These are phyloP conservation scores for Claviceps quebecensis DNA, from an alignment of 2,329 filamentous ascomycete species.

Conservation along the genomic window DNA sequence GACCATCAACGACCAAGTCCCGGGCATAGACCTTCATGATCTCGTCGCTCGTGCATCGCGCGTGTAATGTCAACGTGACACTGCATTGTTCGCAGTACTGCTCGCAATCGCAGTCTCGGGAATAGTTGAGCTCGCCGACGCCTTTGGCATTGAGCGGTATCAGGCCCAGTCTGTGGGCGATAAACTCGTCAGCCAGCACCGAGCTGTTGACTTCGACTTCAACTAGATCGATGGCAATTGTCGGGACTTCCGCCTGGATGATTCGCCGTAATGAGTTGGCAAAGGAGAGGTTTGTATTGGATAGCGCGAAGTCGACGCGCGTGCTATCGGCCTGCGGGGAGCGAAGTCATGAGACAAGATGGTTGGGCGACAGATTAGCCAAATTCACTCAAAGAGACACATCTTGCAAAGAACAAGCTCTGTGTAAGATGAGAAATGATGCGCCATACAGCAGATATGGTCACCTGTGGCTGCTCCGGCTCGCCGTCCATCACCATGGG, in stretches of 20 bases:
- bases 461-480: constrained; percentile 41
- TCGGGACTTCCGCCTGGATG: constrained; percentile 88
- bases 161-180: constrained; percentile 81
- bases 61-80: constrained; percentile 71
- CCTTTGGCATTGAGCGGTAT: constrained; percentile 77
- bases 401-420: neutral
- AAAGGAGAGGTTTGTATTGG: constrained; percentile 76
- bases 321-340: constrained; percentile 54
- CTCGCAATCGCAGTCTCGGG: constrained; percentile 92
- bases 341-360: neutral
- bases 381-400: neutral
- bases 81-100: constrained; percentile 88
- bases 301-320: constrained; percentile 83
- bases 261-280: constrained; percentile 85
- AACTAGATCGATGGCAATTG: constrained; percentile 86
- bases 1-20: constrained; percentile 62
- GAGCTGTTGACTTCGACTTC: constrained; percentile 88
- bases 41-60: constrained; percentile 70
- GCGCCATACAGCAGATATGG: constrained; percentile 41
- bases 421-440: neutral
- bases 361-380: neutral
- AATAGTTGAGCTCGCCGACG: constrained; percentile 71
- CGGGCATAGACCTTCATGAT: constrained; percentile 91
- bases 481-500: constrained; percentile 46
- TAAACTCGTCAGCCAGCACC: constrained; percentile 92